Evolutionary conservation across 305 asterid genomes (phyloP), one percentile per base, ranked within the genome.

Genomic region (Salvia sclarea): DNA sequence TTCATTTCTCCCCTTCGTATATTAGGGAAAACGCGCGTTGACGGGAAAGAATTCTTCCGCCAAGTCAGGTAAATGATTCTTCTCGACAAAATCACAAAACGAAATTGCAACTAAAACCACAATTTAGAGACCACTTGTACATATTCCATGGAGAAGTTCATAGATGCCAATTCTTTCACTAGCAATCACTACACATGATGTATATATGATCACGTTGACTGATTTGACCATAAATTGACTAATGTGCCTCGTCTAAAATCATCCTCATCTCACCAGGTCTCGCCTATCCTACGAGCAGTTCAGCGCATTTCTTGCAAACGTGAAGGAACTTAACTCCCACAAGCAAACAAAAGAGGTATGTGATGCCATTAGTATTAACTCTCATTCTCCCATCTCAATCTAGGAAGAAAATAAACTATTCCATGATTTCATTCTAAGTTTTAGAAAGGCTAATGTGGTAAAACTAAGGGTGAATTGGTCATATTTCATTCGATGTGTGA

Each of bases 61-160:
- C 97, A 80, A 87, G 98, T 93, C 78, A 92, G 98, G 98, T 92
- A 78, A 71, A n/a, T n/a, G n/a, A n/a, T n/a, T n/a, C n/a, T n/a
- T n/a, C n/a, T n/a, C n/a, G 10, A 4, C 4, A 25, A 25, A 25
- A 25, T 25, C 22, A 20, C 1, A 9, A 22, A 52, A 50, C 33
- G 10, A 47, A 47, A 47, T 47, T 17, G 25, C 31, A 21, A 12
- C 49, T n/a, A 13, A 47, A 47, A 31, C n/a, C 12, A 48, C 33
- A 12, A 33, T 17, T 35, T n/a, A 9, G 10, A 40, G 18, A 38
- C 52, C 30, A 6, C 35, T 43, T 44, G 10, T 24, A 14, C 55
- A 25, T 25, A 47, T 37, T 44, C 13, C 10, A 16, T 64, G 6
- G 12, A 31, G 33, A 31, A 17, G 57, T 4, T 21, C 66, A 40